Conservation (phyloP, 495 filamentous ascomycete species). For the Neurospora sp. region DNA sequence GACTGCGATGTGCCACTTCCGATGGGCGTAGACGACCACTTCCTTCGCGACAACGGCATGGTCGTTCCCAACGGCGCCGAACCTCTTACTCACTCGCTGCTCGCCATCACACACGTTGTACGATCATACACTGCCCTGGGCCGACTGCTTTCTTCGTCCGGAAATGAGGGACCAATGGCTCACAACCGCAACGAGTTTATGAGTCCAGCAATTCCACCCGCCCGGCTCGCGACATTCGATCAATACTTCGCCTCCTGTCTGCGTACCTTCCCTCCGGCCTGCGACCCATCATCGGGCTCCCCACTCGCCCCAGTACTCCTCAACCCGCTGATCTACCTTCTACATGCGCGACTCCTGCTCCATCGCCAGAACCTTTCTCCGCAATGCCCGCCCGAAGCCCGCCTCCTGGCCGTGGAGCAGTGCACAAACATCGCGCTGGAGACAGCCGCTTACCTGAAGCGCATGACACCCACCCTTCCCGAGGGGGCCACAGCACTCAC, state of each 20-base stretch:
- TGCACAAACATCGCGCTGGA: constrained; percentile 67
- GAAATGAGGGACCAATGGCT: not conserved
- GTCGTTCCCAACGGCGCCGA: constrained; percentile 38
- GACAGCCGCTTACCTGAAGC: constrained; percentile 61
- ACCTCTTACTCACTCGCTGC: constrained; percentile 50
- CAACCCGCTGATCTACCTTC: constrained; percentile 63
- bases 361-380: constrained; percentile 88
- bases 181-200: not conserved
- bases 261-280: constrained; percentile 59
- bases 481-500: constrained; percentile 41
- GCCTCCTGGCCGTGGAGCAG: constrained; percentile 61
- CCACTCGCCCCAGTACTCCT: constrained; percentile 65
- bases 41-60: constrained; percentile 54
- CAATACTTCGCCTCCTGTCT: constrained; percentile 68
- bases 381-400: constrained; percentile 51
- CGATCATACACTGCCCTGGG: constrained; percentile 70
- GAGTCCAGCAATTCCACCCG: constrained; percentile 45
- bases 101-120: constrained; percentile 73
- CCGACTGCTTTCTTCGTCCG: constrained; percentile 55
- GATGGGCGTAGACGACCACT: constrained; percentile 71
- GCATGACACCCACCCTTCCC: constrained; percentile 39
- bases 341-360: constrained; percentile 72
- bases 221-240: constrained; percentile 70
- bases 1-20: constrained; percentile 82
- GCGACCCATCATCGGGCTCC: constrained; percentile 50